Percentiles rank a stretch among this genome's conserved stretches.
Conservation (phyloP, 2,329 filamentous ascomycete genomes). For the Fusarium sp. region DNA sequence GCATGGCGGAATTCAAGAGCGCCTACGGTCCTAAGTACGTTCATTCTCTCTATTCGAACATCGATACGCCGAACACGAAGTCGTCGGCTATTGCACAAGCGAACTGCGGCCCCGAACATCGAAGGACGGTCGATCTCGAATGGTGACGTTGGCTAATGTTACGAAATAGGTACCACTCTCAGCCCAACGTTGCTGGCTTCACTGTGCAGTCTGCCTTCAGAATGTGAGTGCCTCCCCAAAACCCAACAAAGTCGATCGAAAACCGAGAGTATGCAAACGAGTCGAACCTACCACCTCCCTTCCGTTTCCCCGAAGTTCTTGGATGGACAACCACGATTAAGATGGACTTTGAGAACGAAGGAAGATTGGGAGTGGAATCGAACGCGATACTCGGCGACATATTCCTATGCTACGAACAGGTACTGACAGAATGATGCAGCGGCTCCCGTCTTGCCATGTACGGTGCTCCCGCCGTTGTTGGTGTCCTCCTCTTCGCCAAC, state of each 20-base stretch:
- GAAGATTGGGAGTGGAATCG: neutral
- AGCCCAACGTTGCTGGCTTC: constrained; percentile 69
- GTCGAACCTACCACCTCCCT: constrained; percentile 25
- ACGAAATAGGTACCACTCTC: constrained; percentile 69
- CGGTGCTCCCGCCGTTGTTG: constrained; percentile 71
- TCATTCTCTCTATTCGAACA: neutral
- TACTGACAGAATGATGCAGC: constrained; percentile 55
- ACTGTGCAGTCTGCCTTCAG: constrained; percentile 63
- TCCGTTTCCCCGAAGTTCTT: constrained; percentile 44
- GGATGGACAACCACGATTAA: constrained; percentile 2
- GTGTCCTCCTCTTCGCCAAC: constrained; percentile 72
- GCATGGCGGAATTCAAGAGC: constrained; percentile 70
- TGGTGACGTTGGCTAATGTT: constrained; percentile 50
- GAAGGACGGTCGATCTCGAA: neutral
- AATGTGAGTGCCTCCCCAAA: constrained; percentile 64
- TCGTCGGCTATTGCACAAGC: neutral
- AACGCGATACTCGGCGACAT: neutral
- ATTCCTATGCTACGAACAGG: neutral
- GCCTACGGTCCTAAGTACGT: constrained; percentile 77
- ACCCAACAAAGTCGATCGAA: neutral
- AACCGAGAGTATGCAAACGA: constrained; percentile 27
- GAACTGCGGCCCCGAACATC: constrained; percentile 4
- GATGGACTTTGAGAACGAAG: constrained; percentile 1
- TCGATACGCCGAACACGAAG: constrained; percentile 12
- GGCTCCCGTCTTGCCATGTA: constrained; percentile 68